Evolutionary conservation across 495 filamentous ascomycete species (phyloP).

Genomic region (Ascodesmis nigricans): DNA sequence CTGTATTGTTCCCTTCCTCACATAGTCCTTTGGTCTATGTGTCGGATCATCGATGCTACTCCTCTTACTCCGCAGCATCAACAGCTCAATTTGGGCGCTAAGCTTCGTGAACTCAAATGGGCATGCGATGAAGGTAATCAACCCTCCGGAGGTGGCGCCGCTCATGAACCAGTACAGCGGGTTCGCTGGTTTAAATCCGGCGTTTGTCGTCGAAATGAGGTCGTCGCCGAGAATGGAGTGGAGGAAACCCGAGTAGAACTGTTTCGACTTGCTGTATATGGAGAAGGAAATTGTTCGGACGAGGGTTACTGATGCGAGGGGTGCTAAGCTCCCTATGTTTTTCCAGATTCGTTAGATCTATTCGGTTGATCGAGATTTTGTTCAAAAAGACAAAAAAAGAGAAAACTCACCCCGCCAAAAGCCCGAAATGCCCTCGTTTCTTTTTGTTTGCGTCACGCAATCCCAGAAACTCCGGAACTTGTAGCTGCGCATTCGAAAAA

Average conservation of each 20-base stretch:
- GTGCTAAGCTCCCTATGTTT: slow-evolving; percentile 45
- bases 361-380: neutral
- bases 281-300: slow-evolving; percentile 87
- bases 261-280: slow-evolving; percentile 69
- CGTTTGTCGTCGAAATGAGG: slow-evolving; percentile 13
- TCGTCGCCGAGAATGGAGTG: slow-evolving; percentile 13
- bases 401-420: slow-evolving; percentile 49
- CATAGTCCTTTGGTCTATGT: slow-evolving; percentile 37
- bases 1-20: slow-evolving; percentile 58
- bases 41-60: slow-evolving; percentile 35
- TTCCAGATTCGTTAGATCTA: neutral
- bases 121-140: slow-evolving; percentile 67
- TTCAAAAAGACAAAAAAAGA: slow-evolving; percentile 4
- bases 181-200: slow-evolving; percentile 14
- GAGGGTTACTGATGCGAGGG: slow-evolving; percentile 66
- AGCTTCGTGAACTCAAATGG: slow-evolving; percentile 90
- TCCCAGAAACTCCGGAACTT: slow-evolving; percentile 44
- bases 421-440: slow-evolving; percentile 44
- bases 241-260: slow-evolving; percentile 34
- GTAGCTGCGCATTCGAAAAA: slow-evolving; percentile 28
- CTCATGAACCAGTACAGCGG: slow-evolving; percentile 28
- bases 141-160: slow-evolving; percentile 56
- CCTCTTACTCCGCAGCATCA: slow-evolving; percentile 48
- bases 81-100: slow-evolving; percentile 70
- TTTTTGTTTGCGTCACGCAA: slow-evolving; percentile 51